Percentiles rank a stretch among this genome's conserved stretches.
Conservation (phyloP, 2,329 filamentous ascomycete species). For the Talaromyces marneffei region DNA sequence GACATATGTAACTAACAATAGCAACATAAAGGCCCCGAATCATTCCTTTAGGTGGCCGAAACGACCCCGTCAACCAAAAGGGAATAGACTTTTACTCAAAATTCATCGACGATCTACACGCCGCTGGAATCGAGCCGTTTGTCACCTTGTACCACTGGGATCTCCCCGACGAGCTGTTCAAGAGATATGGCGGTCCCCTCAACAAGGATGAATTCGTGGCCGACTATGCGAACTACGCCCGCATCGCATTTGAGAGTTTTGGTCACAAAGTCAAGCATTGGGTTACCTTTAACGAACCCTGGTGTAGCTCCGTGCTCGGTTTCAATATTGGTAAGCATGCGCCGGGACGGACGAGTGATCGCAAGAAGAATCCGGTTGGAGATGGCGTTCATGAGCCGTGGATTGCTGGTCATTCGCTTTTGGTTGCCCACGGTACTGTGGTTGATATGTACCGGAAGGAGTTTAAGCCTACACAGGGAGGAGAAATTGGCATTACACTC, state of each 20-base stretch:
- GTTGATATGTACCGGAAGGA: slow-evolving; percentile 79
- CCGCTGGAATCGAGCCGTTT: slow-evolving; percentile 70
- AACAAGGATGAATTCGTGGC: slow-evolving; percentile 76
- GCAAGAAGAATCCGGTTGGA: slow-evolving; percentile 62
- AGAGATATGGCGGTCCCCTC: slow-evolving; percentile 73
- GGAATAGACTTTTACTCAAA: slow-evolving; percentile 73
- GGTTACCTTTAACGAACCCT: slow-evolving; percentile 90
- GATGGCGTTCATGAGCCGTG: slow-evolving; percentile 74
- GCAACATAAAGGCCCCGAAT: slow-evolving; percentile 56
- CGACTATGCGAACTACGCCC: slow-evolving; percentile 74
- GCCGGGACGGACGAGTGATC: slow-evolving; percentile 74
- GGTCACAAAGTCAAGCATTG: slow-evolving; percentile 73
- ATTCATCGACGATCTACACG: slow-evolving; percentile 71
- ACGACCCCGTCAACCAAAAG: slow-evolving; percentile 72
- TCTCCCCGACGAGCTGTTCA: slow-evolving; percentile 69
- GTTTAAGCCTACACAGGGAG: slow-evolving; percentile 66
- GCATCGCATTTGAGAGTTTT: slow-evolving; percentile 67
- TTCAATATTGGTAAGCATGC: slow-evolving; percentile 74
- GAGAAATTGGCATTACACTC: slow-evolving; percentile 80
- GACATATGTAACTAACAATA: background rate
- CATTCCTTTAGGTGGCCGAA: slow-evolving; percentile 76
- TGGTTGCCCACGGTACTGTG: slow-evolving; percentile 72
- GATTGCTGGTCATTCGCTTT: slow-evolving; percentile 73
- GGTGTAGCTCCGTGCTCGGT: slow-evolving; percentile 74
- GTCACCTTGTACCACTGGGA: slow-evolving; percentile 89